A percentile compares a stretch with the other conserved stretches of the same genome.
Conservation (phyloP, 2,329 filamentous ascomycete species). For the Ascochyta lentis region DNA sequence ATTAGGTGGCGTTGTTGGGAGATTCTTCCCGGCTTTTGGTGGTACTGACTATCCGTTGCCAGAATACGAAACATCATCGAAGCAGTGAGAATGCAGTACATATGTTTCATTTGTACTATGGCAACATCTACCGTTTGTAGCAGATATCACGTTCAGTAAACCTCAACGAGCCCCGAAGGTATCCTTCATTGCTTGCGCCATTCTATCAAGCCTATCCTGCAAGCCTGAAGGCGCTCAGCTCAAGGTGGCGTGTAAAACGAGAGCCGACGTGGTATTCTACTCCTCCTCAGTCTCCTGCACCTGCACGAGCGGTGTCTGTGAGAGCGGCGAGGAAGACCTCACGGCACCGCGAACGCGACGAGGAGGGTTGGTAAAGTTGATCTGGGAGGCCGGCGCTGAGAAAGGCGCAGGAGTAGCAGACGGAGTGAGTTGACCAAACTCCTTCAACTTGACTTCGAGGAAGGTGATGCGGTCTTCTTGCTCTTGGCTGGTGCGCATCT, state of each 20-base stretch:
- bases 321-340: background rate
- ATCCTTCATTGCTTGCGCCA: too few relatives aligned
- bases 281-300: conserved; percentile 10
- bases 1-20: conserved; percentile 20
- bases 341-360: conserved; percentile 4
- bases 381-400: conserved; percentile 23
- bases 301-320: conserved; percentile 8
- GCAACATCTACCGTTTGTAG: too few relatives aligned
- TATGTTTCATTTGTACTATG: conserved; percentile 7
- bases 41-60: conserved; percentile 22
- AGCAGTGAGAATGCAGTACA: conserved; percentile 14
- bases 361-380: conserved; percentile 18
- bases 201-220: background rate
- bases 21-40: conserved; percentile 25
- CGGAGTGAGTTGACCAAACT: conserved; percentile 17
- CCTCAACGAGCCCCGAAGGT: background rate
- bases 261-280: background rate
- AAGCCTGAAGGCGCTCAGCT: background rate
- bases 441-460: conserved; percentile 36
- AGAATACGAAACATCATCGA: conserved; percentile 11
- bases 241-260: too few relatives aligned
- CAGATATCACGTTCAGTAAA: background rate
- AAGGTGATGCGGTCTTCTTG: conserved; percentile 39
- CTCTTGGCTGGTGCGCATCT: conserved; percentile 27
- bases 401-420: conserved; percentile 6